phyloP scores from a whole-genome alignment of 257 asterid species.

The Solanum ossicruentum region DNA sequence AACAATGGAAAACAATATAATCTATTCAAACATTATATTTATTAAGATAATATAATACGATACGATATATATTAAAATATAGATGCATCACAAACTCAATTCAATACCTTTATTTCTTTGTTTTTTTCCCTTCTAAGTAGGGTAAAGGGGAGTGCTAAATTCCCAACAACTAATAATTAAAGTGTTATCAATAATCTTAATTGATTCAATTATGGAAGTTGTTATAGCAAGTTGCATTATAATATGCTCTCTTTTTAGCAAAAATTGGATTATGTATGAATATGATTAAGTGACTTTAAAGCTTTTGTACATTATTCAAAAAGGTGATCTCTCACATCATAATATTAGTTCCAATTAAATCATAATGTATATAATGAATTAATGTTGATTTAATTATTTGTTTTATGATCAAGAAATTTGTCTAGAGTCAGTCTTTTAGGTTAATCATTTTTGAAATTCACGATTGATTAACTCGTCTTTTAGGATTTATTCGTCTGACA shows the following conservation, averaged over 20 bases:
- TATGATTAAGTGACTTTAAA: neutral
- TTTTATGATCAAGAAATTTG: neutral
- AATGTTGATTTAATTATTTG: neutral
- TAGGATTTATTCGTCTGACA: neutral
- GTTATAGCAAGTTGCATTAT: neutral
- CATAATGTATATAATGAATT: neutral
- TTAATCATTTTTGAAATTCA: too few species aligned
- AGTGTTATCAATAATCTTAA: neutral
- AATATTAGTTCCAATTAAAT: neutral
- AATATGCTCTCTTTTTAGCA: neutral
- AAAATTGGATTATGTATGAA: neutral
- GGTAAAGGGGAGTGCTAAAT: neutral
- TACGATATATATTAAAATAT: too few species aligned
- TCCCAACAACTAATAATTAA: neutral
- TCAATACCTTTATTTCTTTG: neutral
- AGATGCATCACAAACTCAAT: neutral
- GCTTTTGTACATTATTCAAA: neutral
- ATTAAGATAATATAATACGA: too few species aligned
- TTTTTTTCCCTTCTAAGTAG: neutral
- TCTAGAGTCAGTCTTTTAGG: neutral
- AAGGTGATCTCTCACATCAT: neutral
- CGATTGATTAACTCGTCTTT: too few species aligned
- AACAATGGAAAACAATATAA: accelerated
- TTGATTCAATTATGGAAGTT: neutral
- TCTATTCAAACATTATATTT: too few species aligned